These are phyloP conservation scores for Botrytis porri DNA, from an alignment of 2,329 filamentous ascomycete genomes.

Conservation along the genomic window DNA sequence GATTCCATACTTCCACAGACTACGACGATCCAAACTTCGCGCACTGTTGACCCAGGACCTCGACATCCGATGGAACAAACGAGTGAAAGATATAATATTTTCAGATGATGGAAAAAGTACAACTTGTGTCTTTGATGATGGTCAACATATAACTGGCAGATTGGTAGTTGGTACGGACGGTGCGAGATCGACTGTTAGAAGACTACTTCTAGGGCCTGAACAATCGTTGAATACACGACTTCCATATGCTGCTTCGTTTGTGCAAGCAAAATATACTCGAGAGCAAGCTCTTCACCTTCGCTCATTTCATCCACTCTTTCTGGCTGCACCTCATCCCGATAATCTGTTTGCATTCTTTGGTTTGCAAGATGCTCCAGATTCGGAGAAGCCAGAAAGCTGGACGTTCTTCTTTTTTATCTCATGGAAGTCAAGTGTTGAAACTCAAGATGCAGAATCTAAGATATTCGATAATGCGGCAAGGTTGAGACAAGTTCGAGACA, in stretches of 20 bases:
- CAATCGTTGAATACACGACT: constrained; percentile 40
- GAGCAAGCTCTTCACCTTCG: constrained; percentile 46
- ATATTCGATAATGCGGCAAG: constrained; percentile 40
- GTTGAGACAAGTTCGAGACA: constrained; percentile 42
- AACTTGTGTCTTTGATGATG: constrained; percentile 39
- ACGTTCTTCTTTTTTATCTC: constrained; percentile 50
- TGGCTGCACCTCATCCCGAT: constrained; percentile 44
- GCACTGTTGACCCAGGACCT: constrained; percentile 39
- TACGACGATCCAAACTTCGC: constrained; percentile 41
- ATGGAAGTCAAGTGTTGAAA: constrained; percentile 41
- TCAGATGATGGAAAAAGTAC: constrained; percentile 32
- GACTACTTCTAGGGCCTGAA: constrained; percentile 36
- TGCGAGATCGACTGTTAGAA: constrained; percentile 35
- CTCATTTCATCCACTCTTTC: constrained; percentile 45
- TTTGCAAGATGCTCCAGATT: constrained; percentile 43
- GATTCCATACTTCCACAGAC: constrained; percentile 38
- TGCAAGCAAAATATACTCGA: constrained; percentile 43
- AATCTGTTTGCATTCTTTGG: constrained; percentile 47
- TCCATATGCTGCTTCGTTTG: constrained; percentile 46
- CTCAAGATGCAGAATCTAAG: constrained; percentile 41
- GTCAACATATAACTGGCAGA: constrained; percentile 32
- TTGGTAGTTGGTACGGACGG: constrained; percentile 40
- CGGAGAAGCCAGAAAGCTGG: constrained; percentile 43
- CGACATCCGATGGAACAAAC: constrained; percentile 42
- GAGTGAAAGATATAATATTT: constrained; percentile 38